A percentile compares a stretch with the other conserved stretches of the same genome.
Conservation (phyloP, 305 asterid species). For the Solanum chacoense region DNA sequence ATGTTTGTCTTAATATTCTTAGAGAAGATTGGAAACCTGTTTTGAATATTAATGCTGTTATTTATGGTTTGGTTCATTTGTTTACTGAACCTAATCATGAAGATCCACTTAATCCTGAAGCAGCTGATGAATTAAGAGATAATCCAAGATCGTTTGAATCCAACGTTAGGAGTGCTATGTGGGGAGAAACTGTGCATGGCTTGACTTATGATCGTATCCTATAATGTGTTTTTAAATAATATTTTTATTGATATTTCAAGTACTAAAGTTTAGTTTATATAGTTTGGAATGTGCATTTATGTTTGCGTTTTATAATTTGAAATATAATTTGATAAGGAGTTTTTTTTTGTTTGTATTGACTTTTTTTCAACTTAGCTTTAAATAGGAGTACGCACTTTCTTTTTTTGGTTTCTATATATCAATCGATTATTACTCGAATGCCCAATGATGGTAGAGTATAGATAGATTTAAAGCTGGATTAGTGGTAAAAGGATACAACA, state of each 20-base stretch:
- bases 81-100: background rate
- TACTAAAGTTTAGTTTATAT: background rate
- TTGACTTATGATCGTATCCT: background rate
- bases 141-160: background rate
- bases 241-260: background rate
- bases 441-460: background rate
- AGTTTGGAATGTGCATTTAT: background rate
- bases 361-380: background rate
- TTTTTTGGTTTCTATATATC: background rate
- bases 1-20: background rate
- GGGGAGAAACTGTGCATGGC: background rate
- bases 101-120: background rate
- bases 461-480: background rate
- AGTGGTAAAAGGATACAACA: background rate
- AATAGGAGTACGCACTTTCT: background rate
- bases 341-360: background rate
- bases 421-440: background rate
- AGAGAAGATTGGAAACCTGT: constrained; percentile 4
- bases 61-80: background rate
- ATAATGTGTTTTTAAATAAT: background rate
- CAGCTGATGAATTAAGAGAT: background rate
- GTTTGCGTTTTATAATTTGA: background rate
- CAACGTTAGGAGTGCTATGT: background rate
- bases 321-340: background rate
- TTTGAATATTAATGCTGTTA: background rate